These are phyloP conservation scores for Geosmithia flava DNA, from an alignment of 2,329 filamentous ascomycete genomes.

Conservation along the genomic window DNA sequence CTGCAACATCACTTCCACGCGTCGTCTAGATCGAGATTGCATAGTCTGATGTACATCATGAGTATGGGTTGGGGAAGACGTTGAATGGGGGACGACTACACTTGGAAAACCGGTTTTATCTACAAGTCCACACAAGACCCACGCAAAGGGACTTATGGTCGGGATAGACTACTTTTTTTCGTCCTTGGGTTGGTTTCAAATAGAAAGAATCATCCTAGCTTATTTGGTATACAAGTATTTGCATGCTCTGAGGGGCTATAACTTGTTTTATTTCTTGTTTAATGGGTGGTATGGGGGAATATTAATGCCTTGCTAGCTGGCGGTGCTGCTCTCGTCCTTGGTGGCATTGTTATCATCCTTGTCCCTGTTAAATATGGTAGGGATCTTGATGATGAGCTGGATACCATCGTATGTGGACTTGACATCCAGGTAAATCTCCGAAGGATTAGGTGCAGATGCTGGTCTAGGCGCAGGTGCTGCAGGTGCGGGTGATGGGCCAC, in stretches of 20 bases:
- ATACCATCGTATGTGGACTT: slow-evolving; percentile 46
- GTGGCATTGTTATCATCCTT: neutral
- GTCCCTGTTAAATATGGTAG: slow-evolving; percentile 35
- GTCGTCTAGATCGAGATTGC: neutral
- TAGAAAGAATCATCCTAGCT: neutral
- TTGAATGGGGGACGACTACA: neutral
- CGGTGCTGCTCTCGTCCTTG: neutral
- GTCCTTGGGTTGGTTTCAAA: too few species aligned
- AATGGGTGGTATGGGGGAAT: too few species aligned
- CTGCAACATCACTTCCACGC: neutral
- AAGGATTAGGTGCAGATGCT: slow-evolving; percentile 26
- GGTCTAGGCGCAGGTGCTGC: slow-evolving; percentile 6
- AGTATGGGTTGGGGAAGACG: neutral
- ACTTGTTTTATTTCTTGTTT: too few species aligned
- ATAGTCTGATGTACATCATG: too few species aligned
- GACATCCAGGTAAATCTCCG: slow-evolving; percentile 44
- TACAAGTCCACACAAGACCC: neutral
- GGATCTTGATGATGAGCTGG: slow-evolving; percentile 44
- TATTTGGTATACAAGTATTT: too few species aligned
- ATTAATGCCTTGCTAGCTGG: too few species aligned
- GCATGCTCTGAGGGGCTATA: too few species aligned
- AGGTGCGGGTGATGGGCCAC: neutral
- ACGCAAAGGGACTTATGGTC: neutral
- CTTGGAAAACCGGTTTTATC: neutral
- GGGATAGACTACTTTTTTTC: neutral